Conservation (phyloP, 2,329 filamentous ascomycete genomes). For the Colletotrichum sp. region DNA sequence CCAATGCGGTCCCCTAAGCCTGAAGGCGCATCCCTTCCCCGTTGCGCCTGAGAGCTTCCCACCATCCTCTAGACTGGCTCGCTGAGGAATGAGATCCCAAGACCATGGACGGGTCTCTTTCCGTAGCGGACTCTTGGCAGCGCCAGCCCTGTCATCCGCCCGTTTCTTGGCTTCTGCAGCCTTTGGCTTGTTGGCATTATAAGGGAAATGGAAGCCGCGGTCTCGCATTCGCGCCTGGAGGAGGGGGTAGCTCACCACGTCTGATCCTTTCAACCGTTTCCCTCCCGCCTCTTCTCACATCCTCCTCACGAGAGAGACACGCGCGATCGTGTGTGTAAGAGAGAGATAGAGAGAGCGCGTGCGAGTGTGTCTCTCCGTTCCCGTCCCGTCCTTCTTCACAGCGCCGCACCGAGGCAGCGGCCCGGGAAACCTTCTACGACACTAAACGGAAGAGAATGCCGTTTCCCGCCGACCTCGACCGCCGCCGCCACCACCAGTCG, state of each 20-base stretch:
- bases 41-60: not conserved
- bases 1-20: not conserved
- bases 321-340: not conserved
- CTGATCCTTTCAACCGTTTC: not conserved
- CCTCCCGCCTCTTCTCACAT: not conserved
- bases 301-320: not conserved
- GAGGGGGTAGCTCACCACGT: not conserved
- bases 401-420: not conserved
- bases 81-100: constrained; percentile 8
- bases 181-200: constrained; percentile 4
- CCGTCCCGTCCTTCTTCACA: not conserved
- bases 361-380: not conserved
- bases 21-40: not conserved
- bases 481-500: not conserved
- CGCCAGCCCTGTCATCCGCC: constrained; percentile 17
- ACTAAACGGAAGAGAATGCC: constrained; percentile 9
- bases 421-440: not conserved
- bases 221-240: not conserved
- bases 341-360: not conserved
- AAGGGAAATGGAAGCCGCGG: constrained; percentile 16
- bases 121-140: constrained; percentile 17
- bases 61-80: not conserved
- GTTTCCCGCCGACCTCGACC: not conserved
- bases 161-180: constrained; percentile 6
- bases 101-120: constrained; percentile 8